Base-by-base conservation (phyloP, 805 yeast species). In the Saturnispora quitensis region DNA sequence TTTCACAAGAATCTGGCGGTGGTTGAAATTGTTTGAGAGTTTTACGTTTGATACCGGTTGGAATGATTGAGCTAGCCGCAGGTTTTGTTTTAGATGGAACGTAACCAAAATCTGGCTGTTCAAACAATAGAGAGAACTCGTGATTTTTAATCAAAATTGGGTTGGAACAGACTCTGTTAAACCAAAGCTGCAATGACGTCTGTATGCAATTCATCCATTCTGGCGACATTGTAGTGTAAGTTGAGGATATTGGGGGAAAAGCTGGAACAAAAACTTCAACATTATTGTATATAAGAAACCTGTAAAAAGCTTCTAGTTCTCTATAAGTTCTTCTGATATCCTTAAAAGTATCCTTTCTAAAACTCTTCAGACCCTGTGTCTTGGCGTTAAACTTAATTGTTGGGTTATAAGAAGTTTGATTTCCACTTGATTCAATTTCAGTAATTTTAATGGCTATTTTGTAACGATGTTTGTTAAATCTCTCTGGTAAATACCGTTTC, bases 251-350 rank as follows among this genome's bases (percentile, higher is more conserved):
- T 20, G 73, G 70, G 0, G 98, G 97, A 42, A 93, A 72, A 5
- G 95, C 82, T 0, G 98, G 97, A 4, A 93, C 89, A 68, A 91
- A 89, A 51, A 93, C 90, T 65, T 93, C 98, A 33, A 91, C 83
- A 61, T 89, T 85, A 38, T 95, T 86, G 20, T 82, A 81, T 52
- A 82, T 81, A 56, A 93, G 70, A 63, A 86, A 91, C 57, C 80
- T 81, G 67, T 86, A 87, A 60, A 93, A 79, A 54, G 81, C 78
- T 33, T 77, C 78, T 57, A 89, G 74, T 65, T 93, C 99, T 53
- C 76, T 76, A 62, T 81, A 85, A 0, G 96, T 83, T 53, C 97
- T 78, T 58, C 96, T 80, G 15, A 91, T 71, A 51, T 83, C 90
- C 50, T 81, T 80, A 66, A 86, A 89, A 8, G 67, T 65, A 7